Percentiles rank a stretch among this genome's conserved stretches.
Conservation (phyloP, 1,284 basidiomycete genomes). For the Pseudozyma hubeiensis region DNA sequence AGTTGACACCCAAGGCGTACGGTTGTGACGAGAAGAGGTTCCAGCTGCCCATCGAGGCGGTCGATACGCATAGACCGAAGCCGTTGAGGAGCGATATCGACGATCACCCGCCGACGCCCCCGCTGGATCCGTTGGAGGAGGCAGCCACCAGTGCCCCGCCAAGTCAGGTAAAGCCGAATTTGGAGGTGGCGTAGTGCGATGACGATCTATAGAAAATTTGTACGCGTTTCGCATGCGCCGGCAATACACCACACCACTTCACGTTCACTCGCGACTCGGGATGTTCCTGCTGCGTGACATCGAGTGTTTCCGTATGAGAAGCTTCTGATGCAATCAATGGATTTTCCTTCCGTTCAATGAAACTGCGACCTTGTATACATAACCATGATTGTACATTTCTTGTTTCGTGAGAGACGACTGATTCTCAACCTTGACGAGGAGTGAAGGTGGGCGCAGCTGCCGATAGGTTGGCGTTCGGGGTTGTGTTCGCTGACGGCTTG, state of each 20-base stretch:
- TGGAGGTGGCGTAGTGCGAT: not conserved
- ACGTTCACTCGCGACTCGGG: not conserved
- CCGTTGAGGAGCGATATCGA: conserved; percentile 38
- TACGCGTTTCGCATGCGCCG: too few relatives aligned
- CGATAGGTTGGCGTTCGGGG: conserved; percentile 18
- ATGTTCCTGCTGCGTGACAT: not conserved
- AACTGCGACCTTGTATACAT: too few relatives aligned
- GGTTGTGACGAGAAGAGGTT: conserved; percentile 97
- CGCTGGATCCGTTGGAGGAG: conserved; percentile 42
- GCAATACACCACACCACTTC: conserved; percentile 5
- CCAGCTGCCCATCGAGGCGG: conserved; percentile 67
- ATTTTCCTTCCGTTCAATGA: not conserved
- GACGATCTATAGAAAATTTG: too few relatives aligned
- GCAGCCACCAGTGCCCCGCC: conserved; percentile 48
- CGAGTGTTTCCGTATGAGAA: not conserved
- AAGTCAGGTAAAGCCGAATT: conserved; percentile 25
- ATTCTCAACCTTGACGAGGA: conserved; percentile 15
- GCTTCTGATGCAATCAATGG: not conserved
- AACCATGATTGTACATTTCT: too few relatives aligned
- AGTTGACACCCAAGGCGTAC: conserved; percentile 96
- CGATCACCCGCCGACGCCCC: conserved; percentile 45
- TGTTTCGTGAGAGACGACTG: too few relatives aligned
- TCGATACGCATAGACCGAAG: conserved; percentile 65
- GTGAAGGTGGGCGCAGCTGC: conserved; percentile 34
- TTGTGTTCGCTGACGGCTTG: conserved; percentile 13